These are phyloP conservation scores for Setomelanomma holmii DNA, from an alignment of 2,329 filamentous ascomycete genomes.

Conservation along the genomic window DNA sequence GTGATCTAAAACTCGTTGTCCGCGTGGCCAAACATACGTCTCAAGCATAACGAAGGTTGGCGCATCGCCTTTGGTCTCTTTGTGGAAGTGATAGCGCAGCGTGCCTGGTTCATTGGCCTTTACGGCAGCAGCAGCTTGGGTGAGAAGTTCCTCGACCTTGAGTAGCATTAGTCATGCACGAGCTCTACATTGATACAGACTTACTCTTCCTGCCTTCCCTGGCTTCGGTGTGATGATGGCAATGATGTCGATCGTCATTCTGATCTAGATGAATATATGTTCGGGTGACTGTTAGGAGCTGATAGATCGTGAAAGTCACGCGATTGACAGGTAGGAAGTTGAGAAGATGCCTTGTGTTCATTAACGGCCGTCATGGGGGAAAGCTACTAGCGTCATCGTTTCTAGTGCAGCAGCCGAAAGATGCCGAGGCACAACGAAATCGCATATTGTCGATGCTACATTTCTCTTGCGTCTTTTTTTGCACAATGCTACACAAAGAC, in stretches of 20 bases:
- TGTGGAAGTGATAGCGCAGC: conserved; percentile 42
- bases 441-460: neutral
- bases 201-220: conserved; percentile 41
- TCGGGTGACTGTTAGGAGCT: no score
- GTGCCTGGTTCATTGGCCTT: conserved; percentile 44
- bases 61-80: conserved; percentile 34
- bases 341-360: no score
- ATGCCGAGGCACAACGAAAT: conserved; percentile 28
- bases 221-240: conserved; percentile 41
- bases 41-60: conserved; percentile 42
- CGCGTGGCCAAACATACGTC: conserved; percentile 27
- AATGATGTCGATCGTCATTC: conserved; percentile 11
- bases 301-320: neutral
- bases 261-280: no score
- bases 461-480: no score
- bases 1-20: neutral
- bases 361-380: no score
- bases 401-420: conserved; percentile 23
- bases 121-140: conserved; percentile 27
- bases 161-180: neutral
- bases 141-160: conserved; percentile 42
- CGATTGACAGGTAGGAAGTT: no score
- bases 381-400: no score
- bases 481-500: no score
- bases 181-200: neutral